Conservation (phyloP, 768 basidiomycete genomes). For the Pulveroboletus sp. region DNA sequence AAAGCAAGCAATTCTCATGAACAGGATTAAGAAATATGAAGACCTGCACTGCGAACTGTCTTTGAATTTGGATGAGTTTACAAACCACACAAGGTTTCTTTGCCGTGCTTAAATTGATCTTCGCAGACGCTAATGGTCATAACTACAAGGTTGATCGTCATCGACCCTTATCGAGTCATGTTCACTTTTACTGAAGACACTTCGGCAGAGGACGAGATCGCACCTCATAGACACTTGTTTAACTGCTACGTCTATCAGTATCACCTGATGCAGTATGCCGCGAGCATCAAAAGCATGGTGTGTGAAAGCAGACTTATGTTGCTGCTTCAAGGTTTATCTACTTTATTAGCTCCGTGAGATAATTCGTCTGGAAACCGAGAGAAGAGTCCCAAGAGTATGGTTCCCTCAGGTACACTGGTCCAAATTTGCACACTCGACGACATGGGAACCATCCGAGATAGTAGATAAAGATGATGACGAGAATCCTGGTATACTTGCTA, state of each 20-base stretch:
- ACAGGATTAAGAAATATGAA: slow-evolving; percentile 35
- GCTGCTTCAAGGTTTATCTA: not conserved
- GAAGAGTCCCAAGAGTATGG: slow-evolving; percentile 47
- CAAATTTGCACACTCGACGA: slow-evolving; percentile 38
- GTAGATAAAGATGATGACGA: slow-evolving; percentile 57
- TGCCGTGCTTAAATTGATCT: not conserved
- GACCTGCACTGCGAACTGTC: slow-evolving; percentile 35
- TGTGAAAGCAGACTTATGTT: slow-evolving; percentile 4
- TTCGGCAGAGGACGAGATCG: slow-evolving; percentile 35
- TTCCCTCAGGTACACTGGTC: slow-evolving; percentile 39
- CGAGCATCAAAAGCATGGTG: slow-evolving; percentile 33
- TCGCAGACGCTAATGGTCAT: not conserved
- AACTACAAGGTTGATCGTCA: slow-evolving; percentile 39
- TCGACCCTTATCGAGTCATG: slow-evolving; percentile 56
- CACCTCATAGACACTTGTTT: slow-evolving; percentile 67
- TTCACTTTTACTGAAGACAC: slow-evolving; percentile 38
- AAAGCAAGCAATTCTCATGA: slow-evolving; percentile 29
- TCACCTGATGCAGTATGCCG: slow-evolving; percentile 39
- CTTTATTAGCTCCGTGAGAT: slow-evolving; percentile 50
- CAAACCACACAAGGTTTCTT: slow-evolving; percentile 45
- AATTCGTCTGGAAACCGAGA: slow-evolving; percentile 47
- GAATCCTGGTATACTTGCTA: slow-evolving; percentile 45
- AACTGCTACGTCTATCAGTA: slow-evolving; percentile 71
- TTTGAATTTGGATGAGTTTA: slow-evolving; percentile 42
- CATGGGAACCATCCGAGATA: slow-evolving; percentile 43